Percentiles rank a stretch among this genome's conserved stretches.
Conservation (phyloP, 306 rosid genomes). For the Corylus heterophylla region DNA sequence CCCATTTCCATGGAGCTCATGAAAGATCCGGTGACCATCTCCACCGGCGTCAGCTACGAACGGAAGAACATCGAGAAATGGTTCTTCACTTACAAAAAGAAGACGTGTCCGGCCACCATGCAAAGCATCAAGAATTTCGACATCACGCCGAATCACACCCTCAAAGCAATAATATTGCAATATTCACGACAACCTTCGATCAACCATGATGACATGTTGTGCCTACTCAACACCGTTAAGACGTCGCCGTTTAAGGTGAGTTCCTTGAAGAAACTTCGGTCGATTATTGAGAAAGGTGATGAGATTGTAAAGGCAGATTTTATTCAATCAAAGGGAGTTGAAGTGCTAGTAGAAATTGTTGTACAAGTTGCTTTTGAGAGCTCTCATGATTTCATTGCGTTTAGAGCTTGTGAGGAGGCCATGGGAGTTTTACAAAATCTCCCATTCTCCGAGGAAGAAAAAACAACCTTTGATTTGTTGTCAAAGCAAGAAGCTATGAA, state of each 20-base stretch:
- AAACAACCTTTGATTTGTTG: constrained; percentile 21
- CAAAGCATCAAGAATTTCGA: constrained; percentile 31
- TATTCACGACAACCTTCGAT: not conserved
- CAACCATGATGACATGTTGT: constrained; percentile 26
- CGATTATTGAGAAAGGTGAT: constrained; percentile 31
- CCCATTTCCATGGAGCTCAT: constrained; percentile 59
- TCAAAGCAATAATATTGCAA: constrained; percentile 22
- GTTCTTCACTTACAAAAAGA: constrained; percentile 54
- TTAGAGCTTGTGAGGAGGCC: constrained; percentile 56
- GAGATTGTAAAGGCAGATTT: constrained; percentile 23
- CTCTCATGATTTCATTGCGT: constrained; percentile 35
- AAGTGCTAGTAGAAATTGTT: constrained; percentile 33
- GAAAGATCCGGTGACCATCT: constrained; percentile 51
- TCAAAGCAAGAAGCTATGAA: constrained; percentile 33
- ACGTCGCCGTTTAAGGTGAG: constrained; percentile 58
- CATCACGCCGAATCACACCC: constrained; percentile 51
- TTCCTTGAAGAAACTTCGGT: constrained; percentile 45
- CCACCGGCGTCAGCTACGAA: constrained; percentile 59
- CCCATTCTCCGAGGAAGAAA: constrained; percentile 21
- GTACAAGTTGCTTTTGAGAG: constrained; percentile 31
- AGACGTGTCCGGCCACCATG: constrained; percentile 61
- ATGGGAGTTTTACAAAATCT: constrained; percentile 41
- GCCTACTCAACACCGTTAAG: constrained; percentile 35
- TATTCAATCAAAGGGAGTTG: constrained; percentile 31
- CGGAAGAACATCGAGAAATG: constrained; percentile 50